A percentile compares a stretch with the other conserved stretches of the same genome.
Evolutionary conservation across 371 early-diverging fungal genomes (phyloP).

Genomic region (Mortierella sp.): DNA sequence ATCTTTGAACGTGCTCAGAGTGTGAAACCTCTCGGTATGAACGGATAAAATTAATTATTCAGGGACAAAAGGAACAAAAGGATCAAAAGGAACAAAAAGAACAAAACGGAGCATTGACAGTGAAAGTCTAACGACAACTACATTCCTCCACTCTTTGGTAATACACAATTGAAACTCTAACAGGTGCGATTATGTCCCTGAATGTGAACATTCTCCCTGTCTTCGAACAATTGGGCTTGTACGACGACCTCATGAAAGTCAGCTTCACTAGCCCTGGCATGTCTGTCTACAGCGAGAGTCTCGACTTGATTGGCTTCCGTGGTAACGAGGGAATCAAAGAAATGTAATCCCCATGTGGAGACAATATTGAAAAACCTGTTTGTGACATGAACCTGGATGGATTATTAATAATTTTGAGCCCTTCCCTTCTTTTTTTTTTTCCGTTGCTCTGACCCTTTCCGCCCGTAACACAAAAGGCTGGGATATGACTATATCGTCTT

Average conservation of each 20-base stretch:
- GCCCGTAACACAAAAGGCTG: slow-evolving; percentile 6
- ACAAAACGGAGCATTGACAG: no score
- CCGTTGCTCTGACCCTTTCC: background rate
- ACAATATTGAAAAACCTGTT: background rate
- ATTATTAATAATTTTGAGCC: background rate
- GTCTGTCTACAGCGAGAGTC: slow-evolving; percentile 20
- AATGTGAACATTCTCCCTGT: slow-evolving; percentile 39
- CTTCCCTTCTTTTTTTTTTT: background rate
- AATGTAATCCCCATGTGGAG: background rate
- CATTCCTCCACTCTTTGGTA: background rate
- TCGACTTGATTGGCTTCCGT: slow-evolving; percentile 16
- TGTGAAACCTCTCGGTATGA: slow-evolving; percentile 31
- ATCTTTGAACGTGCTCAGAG: slow-evolving; percentile 31
- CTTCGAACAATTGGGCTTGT: slow-evolving; percentile 36
- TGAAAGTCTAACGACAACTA: background rate
- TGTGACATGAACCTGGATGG: background rate
- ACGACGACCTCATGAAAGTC: slow-evolving; percentile 34
- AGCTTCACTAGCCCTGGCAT: slow-evolving; percentile 27
- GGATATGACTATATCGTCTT: slow-evolving; percentile 34
- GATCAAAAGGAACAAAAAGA: no score
- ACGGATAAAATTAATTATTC: slow-evolving; percentile 13
- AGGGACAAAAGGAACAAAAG: no score
- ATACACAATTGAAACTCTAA: background rate
- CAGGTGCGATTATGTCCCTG: slow-evolving; percentile 35
- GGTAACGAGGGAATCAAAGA: slow-evolving; percentile 26